Evolutionary conservation across 345 rosid species (phyloP).

Genomic region (Psidium guajava): DNA sequence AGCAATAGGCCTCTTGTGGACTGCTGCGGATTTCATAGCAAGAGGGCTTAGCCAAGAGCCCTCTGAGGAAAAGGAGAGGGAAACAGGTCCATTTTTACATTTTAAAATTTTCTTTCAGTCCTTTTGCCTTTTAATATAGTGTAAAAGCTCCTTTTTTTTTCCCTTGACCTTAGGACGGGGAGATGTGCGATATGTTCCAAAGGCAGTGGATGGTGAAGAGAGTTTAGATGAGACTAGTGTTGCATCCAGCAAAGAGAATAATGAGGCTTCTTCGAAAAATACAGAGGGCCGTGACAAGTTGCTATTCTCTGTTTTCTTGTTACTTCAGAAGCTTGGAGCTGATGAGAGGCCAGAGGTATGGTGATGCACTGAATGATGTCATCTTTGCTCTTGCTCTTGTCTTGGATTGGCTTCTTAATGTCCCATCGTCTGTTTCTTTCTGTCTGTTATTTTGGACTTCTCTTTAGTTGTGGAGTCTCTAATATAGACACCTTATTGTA

Average conservation of each 20-base stretch:
- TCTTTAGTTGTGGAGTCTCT: not conserved
- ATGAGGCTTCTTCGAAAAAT: conserved; percentile 15
- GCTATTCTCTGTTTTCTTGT: conserved; percentile 72
- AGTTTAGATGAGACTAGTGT: conserved; percentile 21
- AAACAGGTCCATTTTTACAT: conserved; percentile 17
- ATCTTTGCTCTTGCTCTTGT: not conserved
- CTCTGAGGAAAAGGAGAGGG: conserved; percentile 42
- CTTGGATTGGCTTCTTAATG: not conserved
- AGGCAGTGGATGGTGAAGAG: conserved; percentile 32
- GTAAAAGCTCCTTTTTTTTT: not conserved
- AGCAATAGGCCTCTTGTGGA: conserved; percentile 92
- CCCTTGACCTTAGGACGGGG: conserved; percentile 17
- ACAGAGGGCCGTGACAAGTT: conserved; percentile 49
- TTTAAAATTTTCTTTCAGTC: not conserved
- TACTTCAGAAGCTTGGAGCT: conserved; percentile 87
- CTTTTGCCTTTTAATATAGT: not conserved
- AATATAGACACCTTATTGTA: not conserved
- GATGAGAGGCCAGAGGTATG: conserved; percentile 97
- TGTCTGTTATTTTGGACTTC: not conserved
- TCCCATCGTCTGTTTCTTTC: not conserved
- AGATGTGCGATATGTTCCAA: conserved; percentile 16
- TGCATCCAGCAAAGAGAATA: conserved; percentile 15
- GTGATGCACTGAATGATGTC: not conserved
- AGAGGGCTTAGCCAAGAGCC: conserved; percentile 45
- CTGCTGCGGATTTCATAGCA: conserved; percentile 79